phyloP scores from a whole-genome alignment of 805 yeast genomes.

The Myxozyma monticola region DNA sequence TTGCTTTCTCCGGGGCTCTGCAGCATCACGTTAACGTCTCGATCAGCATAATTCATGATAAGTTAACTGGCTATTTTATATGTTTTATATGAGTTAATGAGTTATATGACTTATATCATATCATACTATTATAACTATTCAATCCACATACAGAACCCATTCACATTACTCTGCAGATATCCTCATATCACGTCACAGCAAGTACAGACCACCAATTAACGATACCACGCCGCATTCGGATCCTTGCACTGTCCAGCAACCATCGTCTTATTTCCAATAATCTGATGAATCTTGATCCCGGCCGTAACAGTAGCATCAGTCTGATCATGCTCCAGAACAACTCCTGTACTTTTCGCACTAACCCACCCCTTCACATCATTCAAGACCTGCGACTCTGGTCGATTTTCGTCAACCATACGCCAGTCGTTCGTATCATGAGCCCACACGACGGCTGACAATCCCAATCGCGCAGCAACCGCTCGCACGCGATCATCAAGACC shows the following conservation, averaged over 20 bases:
- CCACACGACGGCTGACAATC: slow-evolving; percentile 88
- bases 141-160: not conserved
- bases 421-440: slow-evolving; percentile 90
- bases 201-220: too few species aligned
- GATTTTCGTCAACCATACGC: slow-evolving; percentile 60
- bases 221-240: slow-evolving; percentile 14
- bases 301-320: slow-evolving; percentile 63
- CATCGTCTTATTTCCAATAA: slow-evolving; percentile 46
- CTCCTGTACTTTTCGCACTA: slow-evolving; percentile 47
- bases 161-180: not conserved
- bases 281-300: slow-evolving; percentile 57
- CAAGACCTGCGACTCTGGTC: slow-evolving; percentile 54
- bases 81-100: too few species aligned
- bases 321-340: slow-evolving; percentile 87
- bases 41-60: too few species aligned
- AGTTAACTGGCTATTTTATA: too few species aligned
- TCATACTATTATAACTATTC: not conserved
- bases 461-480: slow-evolving; percentile 75
- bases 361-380: slow-evolving; percentile 59
- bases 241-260: slow-evolving; percentile 15
- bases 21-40: too few species aligned
- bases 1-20: too few species aligned
- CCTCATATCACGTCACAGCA: not conserved
- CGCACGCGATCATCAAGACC: slow-evolving; percentile 88
- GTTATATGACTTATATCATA: too few species aligned